Evolutionary conservation across 805 yeast genomes (phyloP), one percentile per base, ranked within the genome.

Genomic region (Suhomyces emberorum): DNA sequence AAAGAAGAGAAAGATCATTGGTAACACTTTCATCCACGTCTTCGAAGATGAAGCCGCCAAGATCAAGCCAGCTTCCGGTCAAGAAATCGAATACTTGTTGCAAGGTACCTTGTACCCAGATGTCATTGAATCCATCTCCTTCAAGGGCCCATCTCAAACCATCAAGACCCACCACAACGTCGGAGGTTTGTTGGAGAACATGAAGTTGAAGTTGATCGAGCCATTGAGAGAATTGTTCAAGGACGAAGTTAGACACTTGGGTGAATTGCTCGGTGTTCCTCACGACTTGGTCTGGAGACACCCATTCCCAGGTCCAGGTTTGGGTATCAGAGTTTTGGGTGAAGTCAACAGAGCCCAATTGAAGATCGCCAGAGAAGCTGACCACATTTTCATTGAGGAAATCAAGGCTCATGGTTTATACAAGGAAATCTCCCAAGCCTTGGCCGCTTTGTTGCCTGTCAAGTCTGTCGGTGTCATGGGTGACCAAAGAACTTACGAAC

Each of bases 221-320:
- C 99, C 99, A 39, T 78, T 93, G 63, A 84, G 99, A 69, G 99
- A 93, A 74, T 77, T 93, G 57, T 93, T 93, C 79, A 93, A 93
- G 72, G 99, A 93, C 65, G 99, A 93, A 76, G 99, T 93, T 41
- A 88, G 99, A 69, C 86, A 83, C 54, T 74, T 93, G 51, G 99
- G 99, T 69, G 87, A 88, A 72, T 69, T 93, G 36, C 71, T 93
- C 70, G 96, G 96, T 34, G 91, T 93, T 54, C 95, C 97, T 23
- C 93, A 87, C 59, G 98, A 93, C 54, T 77, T 93, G 52, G 98
- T 93, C 50, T 91, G 98, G 98, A 87, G 99, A 76, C 99, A 93
- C 63, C 99, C 99, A 39, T 93, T 93, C 95, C 99, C 99, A 55
- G 99, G 99, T 62, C 99, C 99, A 63, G 99, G 99, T 73, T 85